These are phyloP conservation scores for Miscanthus sacchariflorus DNA, from an alignment of 202 grass and related monocot genomes.

Conservation along the genomic window DNA sequence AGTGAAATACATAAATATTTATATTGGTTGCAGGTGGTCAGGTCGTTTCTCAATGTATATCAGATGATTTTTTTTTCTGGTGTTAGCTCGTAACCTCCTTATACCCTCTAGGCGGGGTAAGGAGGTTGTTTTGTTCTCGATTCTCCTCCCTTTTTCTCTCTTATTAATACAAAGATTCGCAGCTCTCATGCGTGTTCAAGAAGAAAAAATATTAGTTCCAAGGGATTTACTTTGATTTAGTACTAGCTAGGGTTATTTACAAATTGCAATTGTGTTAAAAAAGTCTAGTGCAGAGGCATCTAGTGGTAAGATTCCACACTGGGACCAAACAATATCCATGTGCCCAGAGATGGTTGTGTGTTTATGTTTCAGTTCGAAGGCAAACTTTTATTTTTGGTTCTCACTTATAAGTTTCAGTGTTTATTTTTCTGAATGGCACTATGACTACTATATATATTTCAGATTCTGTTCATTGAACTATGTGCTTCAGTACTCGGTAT, in stretches of 20 bases:
- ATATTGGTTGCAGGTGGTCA: background rate
- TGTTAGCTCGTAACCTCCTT: background rate
- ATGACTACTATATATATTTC: constrained; percentile 17
- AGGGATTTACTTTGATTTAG: background rate
- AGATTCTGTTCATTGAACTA: constrained; percentile 17
- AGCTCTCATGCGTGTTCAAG: background rate
- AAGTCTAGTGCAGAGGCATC: constrained; percentile 20
- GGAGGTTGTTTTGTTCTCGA: background rate
- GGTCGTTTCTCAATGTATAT: background rate
- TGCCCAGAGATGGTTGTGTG: background rate
- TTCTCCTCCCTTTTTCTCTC: background rate
- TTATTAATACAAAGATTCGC: background rate
- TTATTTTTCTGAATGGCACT: constrained; percentile 31
- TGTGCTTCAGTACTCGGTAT: constrained; percentile 28
- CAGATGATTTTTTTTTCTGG: background rate
- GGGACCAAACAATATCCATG: background rate
- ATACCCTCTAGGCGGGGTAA: background rate
- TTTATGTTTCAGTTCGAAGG: background rate
- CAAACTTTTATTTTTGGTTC: background rate
- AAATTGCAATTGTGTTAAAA: constrained; percentile 29
- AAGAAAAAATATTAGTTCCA: background rate
- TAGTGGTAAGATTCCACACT: background rate
- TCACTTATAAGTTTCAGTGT: background rate
- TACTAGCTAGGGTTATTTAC: constrained; percentile 7
- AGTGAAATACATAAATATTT: constrained; percentile 11